Evolutionary conservation across 2,329 filamentous ascomycete species (phyloP), one percentile per base, ranked within the genome.

Genomic region (Apiospora kogelbergensis): DNA sequence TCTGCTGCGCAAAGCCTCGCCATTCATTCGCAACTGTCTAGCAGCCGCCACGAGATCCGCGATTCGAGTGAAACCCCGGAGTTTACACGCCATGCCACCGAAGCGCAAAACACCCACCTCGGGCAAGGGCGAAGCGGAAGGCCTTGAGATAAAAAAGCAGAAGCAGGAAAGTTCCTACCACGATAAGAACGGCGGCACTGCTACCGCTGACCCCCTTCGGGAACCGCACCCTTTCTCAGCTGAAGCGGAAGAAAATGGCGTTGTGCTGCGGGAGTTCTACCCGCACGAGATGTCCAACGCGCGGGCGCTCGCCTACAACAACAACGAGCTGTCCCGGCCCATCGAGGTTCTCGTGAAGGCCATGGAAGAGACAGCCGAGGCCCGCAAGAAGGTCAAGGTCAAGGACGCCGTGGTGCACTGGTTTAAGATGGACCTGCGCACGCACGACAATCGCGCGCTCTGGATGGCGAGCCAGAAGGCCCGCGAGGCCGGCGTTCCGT

Each of bases 401-500:
- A 87, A 87, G 40, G 82, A 88, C 33, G 88, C 90, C 0, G 91
- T 97, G 0, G 88, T 97, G 0, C 93, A 97, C 80, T 97, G 94
- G 94, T 97, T 95, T 83, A 97, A 96, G 80, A 89, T 88, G 75
- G 95, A 97, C 78, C 80, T 97, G 66, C 87, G 94, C 2, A 84
- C 87, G 1, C 79, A 81, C 0, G 95, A 98, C 78, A 97, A 97
- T 77, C 91, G 87, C 10, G 88, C 88, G 0, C 79, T 97, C 30
- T 85, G 87, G 42, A 80, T 90, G 70, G 94, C 94, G 0, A 89
- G 87, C 68, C 81, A 89, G 69, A 85, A 86, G 65, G 93, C 94
- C 1, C 89, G 88, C 69, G 85, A 89, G 45, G 84, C 88, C n/a
- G 86, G 87, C 0, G 85, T 95, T 0, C 91, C 93, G 0, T 81